Conservation (phyloP, 305 asterid species). For the Fraxinus ornus region DNA sequence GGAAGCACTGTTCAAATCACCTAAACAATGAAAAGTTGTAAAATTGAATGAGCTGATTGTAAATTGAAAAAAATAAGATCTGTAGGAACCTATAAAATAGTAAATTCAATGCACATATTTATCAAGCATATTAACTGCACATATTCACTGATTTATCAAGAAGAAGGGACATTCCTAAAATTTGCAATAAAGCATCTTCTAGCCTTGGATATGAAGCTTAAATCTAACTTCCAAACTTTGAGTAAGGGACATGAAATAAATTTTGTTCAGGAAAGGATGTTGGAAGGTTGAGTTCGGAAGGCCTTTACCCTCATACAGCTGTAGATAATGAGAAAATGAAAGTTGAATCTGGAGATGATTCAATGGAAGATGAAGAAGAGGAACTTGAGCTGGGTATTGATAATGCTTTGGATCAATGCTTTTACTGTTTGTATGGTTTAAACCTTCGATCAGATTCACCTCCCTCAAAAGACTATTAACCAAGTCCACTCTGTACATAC, state of each 20-base stretch:
- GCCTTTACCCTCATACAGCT: conserved; percentile 32
- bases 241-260: conserved; percentile 51
- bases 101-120: too few species aligned
- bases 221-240: conserved; percentile 45
- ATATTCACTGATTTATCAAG: conserved; percentile 20
- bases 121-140: too few species aligned
- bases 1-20: too few species aligned
- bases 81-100: too few species aligned
- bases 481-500: too few species aligned
- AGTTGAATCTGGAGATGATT: conserved; percentile 42
- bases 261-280: conserved; percentile 35
- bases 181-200: conserved; percentile 93
- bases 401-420: conserved; percentile 92
- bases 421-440: conserved; percentile 92
- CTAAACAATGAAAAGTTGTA: too few species aligned
- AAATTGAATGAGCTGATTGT: too few species aligned
- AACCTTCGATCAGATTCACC: conserved; percentile 91
- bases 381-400: conserved; percentile 90
- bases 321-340: conserved; percentile 39
- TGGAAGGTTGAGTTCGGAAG: conserved; percentile 42
- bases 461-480: neutral
- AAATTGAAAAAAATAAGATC: too few species aligned
- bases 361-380: conserved; percentile 79
- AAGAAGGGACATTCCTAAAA: conserved; percentile 86
- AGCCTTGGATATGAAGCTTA: conserved; percentile 90